Evolutionary conservation across 1,139 yeast species (phyloP).

Genomic region (Kurtzmaniella quercitrusa): DNA sequence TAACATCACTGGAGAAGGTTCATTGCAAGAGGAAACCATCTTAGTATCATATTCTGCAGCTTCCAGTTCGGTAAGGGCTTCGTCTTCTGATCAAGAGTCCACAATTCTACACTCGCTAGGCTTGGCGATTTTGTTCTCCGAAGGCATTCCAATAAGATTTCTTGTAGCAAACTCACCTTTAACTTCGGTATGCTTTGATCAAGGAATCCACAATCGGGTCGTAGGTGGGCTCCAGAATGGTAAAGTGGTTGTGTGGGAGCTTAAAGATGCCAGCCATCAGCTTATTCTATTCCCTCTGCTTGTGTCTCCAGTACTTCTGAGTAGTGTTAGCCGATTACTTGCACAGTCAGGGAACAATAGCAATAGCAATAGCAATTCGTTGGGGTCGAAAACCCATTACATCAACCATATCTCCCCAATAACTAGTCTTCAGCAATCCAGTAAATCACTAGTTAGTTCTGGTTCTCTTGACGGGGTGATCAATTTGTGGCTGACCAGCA

Average conservation of each 20-base stretch:
- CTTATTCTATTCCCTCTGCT: constrained; percentile 6
- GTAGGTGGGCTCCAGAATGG: constrained; percentile 39
- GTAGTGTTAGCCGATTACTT: constrained; percentile 1
- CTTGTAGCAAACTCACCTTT: constrained; percentile 40
- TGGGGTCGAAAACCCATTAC: not conserved
- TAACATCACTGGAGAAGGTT: constrained; percentile 1
- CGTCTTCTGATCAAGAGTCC: not conserved
- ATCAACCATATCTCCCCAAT: constrained; percentile 3
- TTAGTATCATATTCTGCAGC: not conserved
- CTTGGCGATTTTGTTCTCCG: constrained; percentile 34
- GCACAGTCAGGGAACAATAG: not conserved
- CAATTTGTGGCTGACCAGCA: constrained; percentile 39
- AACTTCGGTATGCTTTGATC: constrained; percentile 38
- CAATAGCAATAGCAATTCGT: not conserved
- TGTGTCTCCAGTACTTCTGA: constrained; percentile 5
- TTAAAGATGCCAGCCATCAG: constrained; percentile 11
- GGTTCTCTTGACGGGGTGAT: constrained; percentile 33
- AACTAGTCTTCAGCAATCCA: not conserved
- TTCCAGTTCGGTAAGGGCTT: not conserved
- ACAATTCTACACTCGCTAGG: constrained; percentile 21
- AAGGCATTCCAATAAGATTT: constrained; percentile 43
- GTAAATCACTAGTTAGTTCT: constrained; percentile 10
- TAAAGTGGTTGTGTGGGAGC: constrained; percentile 37
- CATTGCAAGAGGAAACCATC: constrained; percentile 8
- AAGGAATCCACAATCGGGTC: constrained; percentile 22